phyloP scores from a whole-genome alignment of 768 basidiomycete genomes.

The Serendipita vermifera region DNA sequence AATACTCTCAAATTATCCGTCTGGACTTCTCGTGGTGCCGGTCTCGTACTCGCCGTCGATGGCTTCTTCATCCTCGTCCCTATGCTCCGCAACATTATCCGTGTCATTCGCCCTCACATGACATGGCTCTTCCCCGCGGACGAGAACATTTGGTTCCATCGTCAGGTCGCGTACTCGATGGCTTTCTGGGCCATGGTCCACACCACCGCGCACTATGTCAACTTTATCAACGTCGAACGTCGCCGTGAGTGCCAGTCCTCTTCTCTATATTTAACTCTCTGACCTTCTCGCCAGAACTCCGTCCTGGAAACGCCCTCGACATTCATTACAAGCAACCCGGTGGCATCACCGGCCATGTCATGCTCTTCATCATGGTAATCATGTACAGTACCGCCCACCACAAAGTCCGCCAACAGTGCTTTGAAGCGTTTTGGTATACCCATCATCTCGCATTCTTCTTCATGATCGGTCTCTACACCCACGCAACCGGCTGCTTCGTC shows the following conservation, averaged over 20 bases:
- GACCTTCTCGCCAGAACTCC: slow-evolving; percentile 46
- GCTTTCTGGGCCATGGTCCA: slow-evolving; percentile 90
- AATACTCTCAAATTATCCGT: slow-evolving; percentile 74
- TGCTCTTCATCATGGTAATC: slow-evolving; percentile 85
- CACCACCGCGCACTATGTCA: slow-evolving; percentile 86
- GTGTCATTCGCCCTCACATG: slow-evolving; percentile 65
- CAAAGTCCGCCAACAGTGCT: slow-evolving; percentile 78
- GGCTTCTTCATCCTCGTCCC: slow-evolving; percentile 79
- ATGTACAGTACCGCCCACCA: slow-evolving; percentile 87
- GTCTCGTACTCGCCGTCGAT: slow-evolving; percentile 77
- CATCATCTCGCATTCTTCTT: slow-evolving; percentile 93
- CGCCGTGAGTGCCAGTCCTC: slow-evolving; percentile 44
- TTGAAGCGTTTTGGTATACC: slow-evolving; percentile 96
- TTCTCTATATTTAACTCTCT: not conserved
- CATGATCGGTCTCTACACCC: slow-evolving; percentile 79
- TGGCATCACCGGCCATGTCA: slow-evolving; percentile 91
- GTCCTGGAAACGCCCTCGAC: slow-evolving; percentile 57
- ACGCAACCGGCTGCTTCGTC: slow-evolving; percentile 91
- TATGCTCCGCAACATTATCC: slow-evolving; percentile 79
- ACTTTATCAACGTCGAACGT: slow-evolving; percentile 83
- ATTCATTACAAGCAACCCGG: slow-evolving; percentile 85
- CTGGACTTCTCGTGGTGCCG: slow-evolving; percentile 84
- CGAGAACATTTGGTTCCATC: slow-evolving; percentile 93
- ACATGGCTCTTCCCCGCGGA: slow-evolving; percentile 83
- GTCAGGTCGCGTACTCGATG: slow-evolving; percentile 89